phyloP scores from a whole-genome alignment of 73 alveolate species.

The Uronychia binucleata region DNA sequence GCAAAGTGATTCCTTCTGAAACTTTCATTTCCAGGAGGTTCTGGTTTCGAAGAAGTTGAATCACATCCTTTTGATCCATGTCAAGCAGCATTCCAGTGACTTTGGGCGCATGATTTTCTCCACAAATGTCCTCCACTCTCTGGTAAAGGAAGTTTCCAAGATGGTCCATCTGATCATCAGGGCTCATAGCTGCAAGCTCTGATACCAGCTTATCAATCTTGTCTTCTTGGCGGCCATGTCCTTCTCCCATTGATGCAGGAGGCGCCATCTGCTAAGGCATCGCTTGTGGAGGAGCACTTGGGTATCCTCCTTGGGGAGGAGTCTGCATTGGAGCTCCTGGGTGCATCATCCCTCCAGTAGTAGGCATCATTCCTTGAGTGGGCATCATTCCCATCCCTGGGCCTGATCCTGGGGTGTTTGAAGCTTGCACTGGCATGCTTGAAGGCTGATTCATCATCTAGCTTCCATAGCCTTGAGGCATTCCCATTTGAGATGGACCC shows the following conservation, averaged over 20 bases:
- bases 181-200: not conserved
- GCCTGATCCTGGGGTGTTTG: too few species aligned
- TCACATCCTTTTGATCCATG: conserved; percentile 12
- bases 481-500: too few species aligned
- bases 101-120: conserved; percentile 16
- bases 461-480: too few species aligned
- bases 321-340: too few species aligned
- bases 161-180: not conserved
- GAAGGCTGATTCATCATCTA: too few species aligned
- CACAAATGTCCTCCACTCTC: not conserved
- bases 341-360: not conserved
- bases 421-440: too few species aligned
- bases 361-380: too few species aligned
- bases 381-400: too few species aligned
- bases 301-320: not conserved
- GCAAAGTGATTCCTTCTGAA: conserved; percentile 7
- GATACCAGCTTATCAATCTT: not conserved
- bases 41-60: not conserved
- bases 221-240: not conserved
- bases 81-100: conserved; percentile 50
- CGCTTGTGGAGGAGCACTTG: not conserved
- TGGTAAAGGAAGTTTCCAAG: not conserved
- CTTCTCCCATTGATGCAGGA: not conserved
- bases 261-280: not conserved
- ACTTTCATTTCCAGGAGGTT: not conserved